A percentile compares a stretch with the other conserved stretches of the same genome.
Conservation (phyloP, 345 rosid species). For the Noccaea bulbosa region DNA sequence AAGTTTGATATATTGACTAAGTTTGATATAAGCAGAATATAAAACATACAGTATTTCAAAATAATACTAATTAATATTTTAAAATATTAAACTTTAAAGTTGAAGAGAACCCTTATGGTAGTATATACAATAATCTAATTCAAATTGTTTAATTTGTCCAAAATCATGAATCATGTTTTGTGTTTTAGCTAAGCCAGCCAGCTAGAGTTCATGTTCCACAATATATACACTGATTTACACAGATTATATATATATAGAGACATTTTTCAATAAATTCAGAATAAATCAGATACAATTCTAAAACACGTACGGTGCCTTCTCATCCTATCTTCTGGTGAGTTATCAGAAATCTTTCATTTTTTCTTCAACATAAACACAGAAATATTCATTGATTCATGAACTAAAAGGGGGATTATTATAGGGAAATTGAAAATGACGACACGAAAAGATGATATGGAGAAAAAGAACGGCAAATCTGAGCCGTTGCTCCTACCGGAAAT, state of each 20-base stretch:
- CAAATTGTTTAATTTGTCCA: conserved; percentile 30
- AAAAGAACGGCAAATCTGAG: conserved; percentile 27
- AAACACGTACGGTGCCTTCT: conserved; percentile 17
- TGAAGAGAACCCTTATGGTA: neutral
- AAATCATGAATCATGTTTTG: conserved; percentile 13
- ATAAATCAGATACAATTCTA: conserved; percentile 22
- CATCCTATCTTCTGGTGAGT: conserved; percentile 26
- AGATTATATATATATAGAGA: conserved; percentile 29
- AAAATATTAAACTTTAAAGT: too few species aligned
- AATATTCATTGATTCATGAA: neutral
- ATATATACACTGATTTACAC: conserved; percentile 15
- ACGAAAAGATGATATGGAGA: conserved; percentile 29
- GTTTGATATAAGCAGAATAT: too few species aligned
- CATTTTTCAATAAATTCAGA: conserved; percentile 14
- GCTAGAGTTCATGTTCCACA: neutral
- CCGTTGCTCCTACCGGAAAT: conserved; percentile 46
- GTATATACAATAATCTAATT: conserved; percentile 4
- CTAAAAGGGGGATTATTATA: neutral
- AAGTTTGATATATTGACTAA: too few species aligned
- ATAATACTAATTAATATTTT: neutral
- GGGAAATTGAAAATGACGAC: conserved; percentile 31
- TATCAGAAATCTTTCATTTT: neutral
- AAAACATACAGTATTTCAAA: neutral
- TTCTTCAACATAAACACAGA: too few species aligned
- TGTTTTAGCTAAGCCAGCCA: conserved; percentile 30